phyloP scores from a whole-genome alignment of 352 stramenopile species.

The Phytophthora syringae region DNA sequence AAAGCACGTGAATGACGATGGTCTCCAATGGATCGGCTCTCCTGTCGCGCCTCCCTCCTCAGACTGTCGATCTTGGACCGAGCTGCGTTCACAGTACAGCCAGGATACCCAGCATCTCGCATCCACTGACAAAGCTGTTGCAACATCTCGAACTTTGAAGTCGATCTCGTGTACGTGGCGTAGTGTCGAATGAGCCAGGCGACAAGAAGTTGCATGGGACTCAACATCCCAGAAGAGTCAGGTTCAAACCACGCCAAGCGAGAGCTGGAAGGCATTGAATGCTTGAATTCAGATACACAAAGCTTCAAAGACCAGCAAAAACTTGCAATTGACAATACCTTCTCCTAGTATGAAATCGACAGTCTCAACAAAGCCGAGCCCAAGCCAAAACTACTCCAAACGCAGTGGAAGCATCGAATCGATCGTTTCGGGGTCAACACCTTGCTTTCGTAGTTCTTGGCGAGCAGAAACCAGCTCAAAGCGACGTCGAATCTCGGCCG shows the following conservation, averaged over 20 bases:
- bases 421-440: constrained; percentile 12
- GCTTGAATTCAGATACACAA: constrained; percentile 4
- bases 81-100: too few species aligned
- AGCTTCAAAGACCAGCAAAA: constrained; percentile 14
- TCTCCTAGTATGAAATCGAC: constrained; percentile 17
- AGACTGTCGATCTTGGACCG: constrained; percentile 24
- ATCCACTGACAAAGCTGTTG: constrained; percentile 21
- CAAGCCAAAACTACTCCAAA: constrained; percentile 15
- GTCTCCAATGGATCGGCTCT: background rate
- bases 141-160: constrained; percentile 15
- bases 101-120: constrained; percentile 6
- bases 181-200: constrained; percentile 22
- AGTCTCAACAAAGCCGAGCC: constrained; percentile 25
- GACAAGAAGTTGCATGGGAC: constrained; percentile 21
- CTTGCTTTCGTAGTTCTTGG: constrained; percentile 6
- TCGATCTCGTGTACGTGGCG: constrained; percentile 1
- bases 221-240: constrained; percentile 6
- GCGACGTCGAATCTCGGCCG: constrained; percentile 20
- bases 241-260: constrained; percentile 20
- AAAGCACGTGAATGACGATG: constrained; percentile 14
- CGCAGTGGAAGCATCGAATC: constrained; percentile 20
- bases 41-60: constrained; percentile 14
- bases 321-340: constrained; percentile 31
- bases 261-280: background rate
- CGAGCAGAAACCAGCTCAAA: constrained; percentile 20